phyloP scores from a whole-genome alignment of 768 basidiomycete species.

The Vishniacozyma victoriae region DNA sequence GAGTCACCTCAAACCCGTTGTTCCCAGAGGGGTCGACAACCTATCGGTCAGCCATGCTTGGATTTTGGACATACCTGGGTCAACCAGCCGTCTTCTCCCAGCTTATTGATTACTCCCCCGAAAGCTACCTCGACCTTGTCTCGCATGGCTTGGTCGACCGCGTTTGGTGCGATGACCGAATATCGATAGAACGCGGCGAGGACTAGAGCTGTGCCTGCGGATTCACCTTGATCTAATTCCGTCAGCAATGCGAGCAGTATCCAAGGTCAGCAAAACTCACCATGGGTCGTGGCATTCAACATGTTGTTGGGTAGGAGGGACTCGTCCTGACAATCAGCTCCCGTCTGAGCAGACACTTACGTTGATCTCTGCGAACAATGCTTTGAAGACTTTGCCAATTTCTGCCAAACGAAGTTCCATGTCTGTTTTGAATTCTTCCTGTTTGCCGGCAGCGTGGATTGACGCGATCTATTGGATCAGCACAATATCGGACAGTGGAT shows the following conservation, averaged over 20 bases:
- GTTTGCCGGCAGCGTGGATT: too few species aligned
- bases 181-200: conserved; percentile 33
- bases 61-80: conserved; percentile 7
- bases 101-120: conserved; percentile 19
- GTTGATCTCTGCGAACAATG: conserved; percentile 8
- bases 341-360: background rate
- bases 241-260: too few species aligned
- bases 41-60: background rate
- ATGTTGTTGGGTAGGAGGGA: conserved; percentile 13
- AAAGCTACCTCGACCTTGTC: conserved; percentile 14
- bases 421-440: too few species aligned
- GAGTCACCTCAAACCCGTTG: conserved; percentile 21
- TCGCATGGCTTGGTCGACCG: background rate
- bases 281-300: too few species aligned
- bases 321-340: conserved; percentile 1
- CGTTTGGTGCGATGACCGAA: conserved; percentile 1
- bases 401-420: conserved; percentile 1
- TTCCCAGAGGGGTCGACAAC: conserved; percentile 26
- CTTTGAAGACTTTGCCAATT: conserved; percentile 4
- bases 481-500: too few species aligned
- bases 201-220: conserved; percentile 24
- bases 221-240: conserved; percentile 12
- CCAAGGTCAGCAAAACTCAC: too few species aligned
- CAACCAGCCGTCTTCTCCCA: conserved; percentile 22
- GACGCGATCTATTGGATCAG: too few species aligned